These are phyloP conservation scores for Metschnikowia bowlesiae DNA, from an alignment of 805 yeast species.

Conservation along the genomic window DNA sequence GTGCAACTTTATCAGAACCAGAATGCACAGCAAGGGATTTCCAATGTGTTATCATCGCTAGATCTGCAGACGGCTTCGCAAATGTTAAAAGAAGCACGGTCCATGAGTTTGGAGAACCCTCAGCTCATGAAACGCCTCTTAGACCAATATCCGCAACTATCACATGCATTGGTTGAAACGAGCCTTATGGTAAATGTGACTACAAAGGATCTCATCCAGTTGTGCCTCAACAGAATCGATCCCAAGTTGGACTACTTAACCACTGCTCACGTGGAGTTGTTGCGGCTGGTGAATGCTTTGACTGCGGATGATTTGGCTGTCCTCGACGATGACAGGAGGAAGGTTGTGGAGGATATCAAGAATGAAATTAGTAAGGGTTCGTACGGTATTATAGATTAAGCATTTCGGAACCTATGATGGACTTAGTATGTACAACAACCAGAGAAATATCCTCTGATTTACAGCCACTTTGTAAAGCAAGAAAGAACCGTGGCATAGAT, in stretches of 20 bases:
- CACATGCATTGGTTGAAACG: slow-evolving; percentile 78
- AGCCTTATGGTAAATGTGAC: slow-evolving; percentile 37
- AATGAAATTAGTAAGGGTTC: slow-evolving; percentile 22
- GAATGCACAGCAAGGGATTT: slow-evolving; percentile 34
- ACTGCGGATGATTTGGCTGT: slow-evolving; percentile 26
- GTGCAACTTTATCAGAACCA: slow-evolving; percentile 38
- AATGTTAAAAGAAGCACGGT: slow-evolving; percentile 36
- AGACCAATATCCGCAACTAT: slow-evolving; percentile 70
- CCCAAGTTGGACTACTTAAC: slow-evolving; percentile 27
- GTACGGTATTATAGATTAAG: slow-evolving; percentile 19
- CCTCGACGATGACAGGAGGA: slow-evolving; percentile 22
- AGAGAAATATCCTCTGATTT: too few relatives aligned
- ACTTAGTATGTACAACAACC: not conserved
- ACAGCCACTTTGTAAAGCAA: too few relatives aligned
- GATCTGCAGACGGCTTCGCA: slow-evolving; percentile 45
- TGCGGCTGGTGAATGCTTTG: slow-evolving; percentile 26
- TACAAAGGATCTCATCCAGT: slow-evolving; percentile 33
- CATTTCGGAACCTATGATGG: not conserved
- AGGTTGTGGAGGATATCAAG: slow-evolving; percentile 14
- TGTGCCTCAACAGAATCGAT: slow-evolving; percentile 32
- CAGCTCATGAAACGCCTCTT: slow-evolving; percentile 56
- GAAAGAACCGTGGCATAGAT: too few relatives aligned
- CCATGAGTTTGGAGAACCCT: slow-evolving; percentile 42
- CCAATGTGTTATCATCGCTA: slow-evolving; percentile 42
- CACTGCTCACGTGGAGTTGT: slow-evolving; percentile 31